Base-by-base conservation (phyloP, 768 basidiomycete genomes). In the Amanita molliuscula region DNA sequence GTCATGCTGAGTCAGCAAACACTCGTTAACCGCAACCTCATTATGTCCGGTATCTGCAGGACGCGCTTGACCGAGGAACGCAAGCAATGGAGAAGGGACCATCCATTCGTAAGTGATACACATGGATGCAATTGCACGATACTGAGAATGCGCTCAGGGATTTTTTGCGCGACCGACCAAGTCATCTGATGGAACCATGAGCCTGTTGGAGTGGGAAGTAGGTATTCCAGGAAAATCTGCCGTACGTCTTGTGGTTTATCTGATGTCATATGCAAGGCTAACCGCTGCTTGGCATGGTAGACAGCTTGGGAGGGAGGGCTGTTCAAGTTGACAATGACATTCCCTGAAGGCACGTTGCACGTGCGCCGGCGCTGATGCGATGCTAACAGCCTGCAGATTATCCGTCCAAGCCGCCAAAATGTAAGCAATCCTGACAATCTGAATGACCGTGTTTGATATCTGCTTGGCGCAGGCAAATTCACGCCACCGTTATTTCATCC, bases 71-170 rank as follows among this genome's bases (percentile, higher is more conserved):
- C 92, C 25, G 96, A 98, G 67, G 96, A 99, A 68, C 82, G 96
- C 61, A 99, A 99, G 70, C 90, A 94, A 61, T 99, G 96, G 96
- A 71, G 96, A 52, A 98, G 94, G 67, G 96, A 98, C 58, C 96
- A 99, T 67, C 96, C 96, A 26, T 97, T 95, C 59, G 96, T 97
- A 67, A 69, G 90, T 77, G 16, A 16, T 16, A 0, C 3, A 16
- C n/a, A 7, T 18, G n/a, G 2, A 35, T 35, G 4, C 51, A 40
- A 9, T 47, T 26, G 20, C 11, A 4, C n/a, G 9, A 33, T 15
- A 1, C 6, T 47, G 21, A 47, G 20, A 21, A 13, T 23, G 6
- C 9, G 26, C 9, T 11, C 61, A 99, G 95, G 95, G 95, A 56
- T 99, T 99, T 72, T 98, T 86, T 62, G 96, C 96, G 35, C 88